Evolutionary conservation across 2,329 filamentous ascomycete species (phyloP).

Genomic region (Clarireedia hainanense): DNA sequence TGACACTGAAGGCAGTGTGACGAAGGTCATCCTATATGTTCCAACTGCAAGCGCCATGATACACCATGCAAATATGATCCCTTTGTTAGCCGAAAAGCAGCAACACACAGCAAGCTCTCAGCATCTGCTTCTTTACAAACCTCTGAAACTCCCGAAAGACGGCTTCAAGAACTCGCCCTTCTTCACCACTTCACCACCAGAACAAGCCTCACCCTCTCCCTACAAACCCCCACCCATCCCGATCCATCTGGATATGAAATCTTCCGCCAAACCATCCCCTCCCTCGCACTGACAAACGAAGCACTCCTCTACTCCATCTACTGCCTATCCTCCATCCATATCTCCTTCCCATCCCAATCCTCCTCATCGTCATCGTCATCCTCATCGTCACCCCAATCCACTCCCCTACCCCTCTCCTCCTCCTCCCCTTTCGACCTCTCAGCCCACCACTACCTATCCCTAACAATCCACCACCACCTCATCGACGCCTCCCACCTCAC

Average conservation of each 20-base stretch:
- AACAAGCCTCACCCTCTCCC: slow-evolving; percentile 12
- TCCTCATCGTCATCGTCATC: not conserved
- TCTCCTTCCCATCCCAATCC: not conserved
- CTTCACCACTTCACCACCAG: slow-evolving; percentile 18
- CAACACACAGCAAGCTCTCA: not conserved
- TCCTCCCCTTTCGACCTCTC: not conserved
- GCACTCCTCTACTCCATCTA: slow-evolving; percentile 18
- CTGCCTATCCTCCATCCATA: slow-evolving; percentile 17
- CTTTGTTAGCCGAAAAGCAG: not conserved
- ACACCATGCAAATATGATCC: slow-evolving; percentile 13
- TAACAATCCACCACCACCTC: slow-evolving; percentile 15
- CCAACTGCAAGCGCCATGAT: slow-evolving; percentile 16
- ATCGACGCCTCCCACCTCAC: slow-evolving; percentile 12
- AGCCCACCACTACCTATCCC: slow-evolving; percentile 11
- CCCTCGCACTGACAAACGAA: slow-evolving; percentile 15
- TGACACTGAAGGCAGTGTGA: slow-evolving; percentile 15
- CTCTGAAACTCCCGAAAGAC: slow-evolving; percentile 14
- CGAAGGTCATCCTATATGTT: slow-evolving; percentile 18
- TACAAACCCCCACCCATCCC: not conserved
- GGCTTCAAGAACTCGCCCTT: slow-evolving; percentile 17
- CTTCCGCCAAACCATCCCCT: slow-evolving; percentile 9
- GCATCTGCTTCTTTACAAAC: not conserved
- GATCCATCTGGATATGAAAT: slow-evolving; percentile 4
- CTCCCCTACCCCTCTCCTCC: not conserved
- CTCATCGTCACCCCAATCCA: not conserved